A percentile compares a stretch with the other conserved stretches of the same genome.
Conservation (phyloP, 495 filamentous ascomycete species). For the Xanthoparmelia taractica region DNA sequence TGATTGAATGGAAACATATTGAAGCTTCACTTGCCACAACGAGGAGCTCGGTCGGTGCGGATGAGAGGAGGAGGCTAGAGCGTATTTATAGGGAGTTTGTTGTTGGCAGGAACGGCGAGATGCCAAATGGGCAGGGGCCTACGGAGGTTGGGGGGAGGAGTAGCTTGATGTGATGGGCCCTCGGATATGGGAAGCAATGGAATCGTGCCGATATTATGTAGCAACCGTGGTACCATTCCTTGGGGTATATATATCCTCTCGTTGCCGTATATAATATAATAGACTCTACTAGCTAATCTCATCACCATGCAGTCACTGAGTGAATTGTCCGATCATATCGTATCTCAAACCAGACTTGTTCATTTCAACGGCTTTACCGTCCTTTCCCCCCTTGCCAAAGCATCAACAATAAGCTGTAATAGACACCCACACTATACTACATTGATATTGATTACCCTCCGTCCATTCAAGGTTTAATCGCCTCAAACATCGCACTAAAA, state of each 20-base stretch:
- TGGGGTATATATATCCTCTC: background rate
- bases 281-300: too few relatives aligned
- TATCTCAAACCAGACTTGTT: too few relatives aligned
- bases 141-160: constrained; percentile 88
- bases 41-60: constrained; percentile 66
- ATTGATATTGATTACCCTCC: too few relatives aligned
- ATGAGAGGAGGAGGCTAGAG: constrained; percentile 65
- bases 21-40: constrained; percentile 68
- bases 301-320: too few relatives aligned
- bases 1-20: constrained; percentile 83
- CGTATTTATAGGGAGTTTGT: constrained; percentile 90
- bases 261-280: background rate
- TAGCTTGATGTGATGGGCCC: constrained; percentile 77
- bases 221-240: background rate
- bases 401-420: too few relatives aligned
- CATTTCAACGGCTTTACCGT: too few relatives aligned
- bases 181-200: too few relatives aligned
- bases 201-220: background rate
- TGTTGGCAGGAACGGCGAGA: constrained; percentile 81
- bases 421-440: too few relatives aligned
- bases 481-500: too few relatives aligned
- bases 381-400: too few relatives aligned
- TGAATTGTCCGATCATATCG: too few relatives aligned
- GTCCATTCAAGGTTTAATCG: too few relatives aligned
- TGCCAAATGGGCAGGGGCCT: constrained; percentile 81